Evolutionary conservation across 257 asterid genomes (phyloP), one percentile per base, ranked within the genome.

Genomic region (Gentiana dahurica): DNA sequence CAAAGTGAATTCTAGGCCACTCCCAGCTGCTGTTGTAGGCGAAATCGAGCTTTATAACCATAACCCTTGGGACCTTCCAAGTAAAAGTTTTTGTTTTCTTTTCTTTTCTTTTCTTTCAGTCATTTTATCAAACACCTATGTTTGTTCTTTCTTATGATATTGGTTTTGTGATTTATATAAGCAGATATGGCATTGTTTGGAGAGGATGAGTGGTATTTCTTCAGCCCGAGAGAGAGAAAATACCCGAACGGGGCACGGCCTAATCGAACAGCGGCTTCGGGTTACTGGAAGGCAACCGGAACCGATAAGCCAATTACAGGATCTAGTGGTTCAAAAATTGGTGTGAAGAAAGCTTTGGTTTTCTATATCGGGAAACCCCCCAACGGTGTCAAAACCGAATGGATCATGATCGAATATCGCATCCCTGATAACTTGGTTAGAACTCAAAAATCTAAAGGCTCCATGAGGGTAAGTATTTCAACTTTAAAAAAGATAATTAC

Each of bases 251-350:
- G 94, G 9, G 78, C 70, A 36, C 75, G 94, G 68, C 90, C 94
- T 8, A 81, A 81, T 15, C 63, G 87, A 37, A 67, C 85, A 3
- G 72, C 87, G 0, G 74, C 66, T 49, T 72, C 87, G 0, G 90
- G 90, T 0, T 84, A 75, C 64, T 81, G 90, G 94, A 84, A 84
- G 41, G 94, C 90, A 4, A 84, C 90, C 0, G 90, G 83, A 6
- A 75, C 69, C 2, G 90, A 81, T 37, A 78, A 70, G 69, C 76
- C 85, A 0, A 78, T 81, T 38, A 56, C 71, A 1, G 56, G 66
- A 54, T 73, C 73, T 12, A 53, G 51, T 50, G 83, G 90, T 43
- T 63, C 83, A n/a, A 74, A 63, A 51, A 79, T 84, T 1, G 90
- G 94, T 3, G 79, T 81, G 8, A 75, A 77, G 69, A 81, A 81